phyloP scores from a whole-genome alignment of 352 stramenopile species.

The Phytophthora cryptogea region DNA sequence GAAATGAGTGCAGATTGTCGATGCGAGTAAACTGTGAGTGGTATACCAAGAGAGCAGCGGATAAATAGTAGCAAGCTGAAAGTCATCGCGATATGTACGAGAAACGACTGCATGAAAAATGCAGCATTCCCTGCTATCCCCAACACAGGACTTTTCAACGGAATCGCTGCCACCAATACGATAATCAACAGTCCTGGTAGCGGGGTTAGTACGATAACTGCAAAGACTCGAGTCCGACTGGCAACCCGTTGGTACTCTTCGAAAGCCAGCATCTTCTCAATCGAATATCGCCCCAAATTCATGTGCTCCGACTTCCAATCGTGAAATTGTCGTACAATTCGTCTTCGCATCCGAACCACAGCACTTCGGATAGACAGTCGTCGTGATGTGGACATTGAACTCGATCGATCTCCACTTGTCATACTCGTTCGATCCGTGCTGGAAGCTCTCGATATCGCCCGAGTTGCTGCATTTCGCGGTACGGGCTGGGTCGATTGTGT shows the following conservation, averaged over 20 bases:
- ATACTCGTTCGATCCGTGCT: neutral
- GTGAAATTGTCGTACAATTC: constrained; percentile 8
- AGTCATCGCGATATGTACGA: too few relatives aligned
- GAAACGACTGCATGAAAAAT: constrained; percentile 16
- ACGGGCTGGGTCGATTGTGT: neutral
- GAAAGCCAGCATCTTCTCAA: constrained; percentile 37
- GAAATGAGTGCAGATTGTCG: too few relatives aligned
- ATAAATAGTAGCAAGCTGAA: too few relatives aligned
- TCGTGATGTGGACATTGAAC: neutral
- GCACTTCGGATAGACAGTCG: constrained; percentile 1
- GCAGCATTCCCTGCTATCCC: neutral
- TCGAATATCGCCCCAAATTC: constrained; percentile 33
- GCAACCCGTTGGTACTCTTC: constrained; percentile 26
- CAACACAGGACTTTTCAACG: constrained; percentile 6
- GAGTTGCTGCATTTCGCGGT: neutral
- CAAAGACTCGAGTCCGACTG: constrained; percentile 4
- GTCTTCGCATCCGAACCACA: neutral
- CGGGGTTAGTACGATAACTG: constrained; percentile 17
- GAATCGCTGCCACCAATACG: constrained; percentile 8
- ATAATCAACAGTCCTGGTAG: constrained; percentile 6
- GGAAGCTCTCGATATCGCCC: neutral
- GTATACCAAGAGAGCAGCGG: too few relatives aligned
- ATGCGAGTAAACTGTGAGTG: too few relatives aligned
- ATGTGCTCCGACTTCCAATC: constrained; percentile 36
- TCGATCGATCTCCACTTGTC: neutral